Conservation (phyloP, 352 stramenopile genomes). For the Pythium pectinolyticum region DNA sequence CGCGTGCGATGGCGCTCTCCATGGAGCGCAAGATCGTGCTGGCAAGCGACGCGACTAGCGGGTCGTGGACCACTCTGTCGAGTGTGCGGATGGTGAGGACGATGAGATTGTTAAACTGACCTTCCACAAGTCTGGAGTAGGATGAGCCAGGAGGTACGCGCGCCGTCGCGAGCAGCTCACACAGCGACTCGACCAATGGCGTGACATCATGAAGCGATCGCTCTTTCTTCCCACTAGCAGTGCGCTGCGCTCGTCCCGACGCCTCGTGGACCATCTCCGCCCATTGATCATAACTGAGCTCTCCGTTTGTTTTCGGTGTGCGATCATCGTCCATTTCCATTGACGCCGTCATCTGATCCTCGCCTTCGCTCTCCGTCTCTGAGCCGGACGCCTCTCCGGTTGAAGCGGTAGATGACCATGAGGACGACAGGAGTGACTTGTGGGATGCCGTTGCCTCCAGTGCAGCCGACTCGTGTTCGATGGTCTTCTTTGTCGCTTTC, state of each 20-base stretch:
- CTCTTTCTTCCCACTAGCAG: neutral
- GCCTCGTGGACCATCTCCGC: neutral
- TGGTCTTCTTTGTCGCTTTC: neutral
- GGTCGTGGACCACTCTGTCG: neutral
- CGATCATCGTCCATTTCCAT: neutral
- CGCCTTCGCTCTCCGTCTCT: conserved; percentile 15
- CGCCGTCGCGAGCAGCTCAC: neutral
- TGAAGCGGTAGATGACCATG: neutral
- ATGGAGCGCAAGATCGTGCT: neutral
- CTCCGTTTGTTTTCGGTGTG: neutral
- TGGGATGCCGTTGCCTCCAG: neutral
- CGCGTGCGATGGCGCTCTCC: neutral
- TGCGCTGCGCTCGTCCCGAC: neutral
- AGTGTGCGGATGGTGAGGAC: neutral
- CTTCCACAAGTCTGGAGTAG: neutral
- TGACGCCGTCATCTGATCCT: neutral
- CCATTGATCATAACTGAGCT: neutral
- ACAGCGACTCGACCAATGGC: neutral
- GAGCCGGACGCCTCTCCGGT: neutral
- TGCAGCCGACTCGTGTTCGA: conserved; percentile 4
- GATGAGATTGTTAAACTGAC: conserved; percentile 8
- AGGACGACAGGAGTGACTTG: neutral
- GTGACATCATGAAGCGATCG: neutral
- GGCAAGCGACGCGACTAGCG: neutral
- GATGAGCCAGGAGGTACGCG: neutral